These are phyloP conservation scores for Marchantia polymorpha DNA, from an alignment of 225 moss, liverwort and hornwort genomes.

Conservation along the genomic window DNA sequence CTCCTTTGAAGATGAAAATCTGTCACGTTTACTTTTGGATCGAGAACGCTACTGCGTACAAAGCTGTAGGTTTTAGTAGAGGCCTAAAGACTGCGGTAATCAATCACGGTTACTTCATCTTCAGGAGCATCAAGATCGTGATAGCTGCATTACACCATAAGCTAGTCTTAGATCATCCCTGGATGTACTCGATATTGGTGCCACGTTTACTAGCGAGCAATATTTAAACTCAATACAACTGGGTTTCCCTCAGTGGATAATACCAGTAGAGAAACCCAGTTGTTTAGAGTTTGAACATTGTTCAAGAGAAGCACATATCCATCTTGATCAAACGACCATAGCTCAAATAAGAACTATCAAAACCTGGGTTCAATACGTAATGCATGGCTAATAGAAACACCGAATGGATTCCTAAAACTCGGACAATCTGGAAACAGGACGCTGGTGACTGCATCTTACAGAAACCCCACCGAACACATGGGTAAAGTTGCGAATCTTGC, in stretches of 20 bases:
- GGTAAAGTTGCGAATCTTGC: not conserved
- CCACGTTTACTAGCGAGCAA: slow-evolving; percentile 10
- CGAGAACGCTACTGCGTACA: not conserved
- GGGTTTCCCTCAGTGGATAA: not conserved
- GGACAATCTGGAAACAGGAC: not conserved
- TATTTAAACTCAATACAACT: slow-evolving; percentile 26
- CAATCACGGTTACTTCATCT: slow-evolving; percentile 99
- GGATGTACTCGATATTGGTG: slow-evolving; percentile 4
- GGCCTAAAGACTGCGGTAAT: slow-evolving; percentile 91
- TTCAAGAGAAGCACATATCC: not conserved
- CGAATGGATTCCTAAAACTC: not conserved
- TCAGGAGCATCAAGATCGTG: slow-evolving; percentile 99
- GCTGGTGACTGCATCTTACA: slow-evolving; percentile 8
- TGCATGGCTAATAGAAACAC: not conserved
- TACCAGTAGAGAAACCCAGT: slow-evolving; percentile 16
- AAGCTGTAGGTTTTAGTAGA: not conserved
- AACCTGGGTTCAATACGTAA: not conserved
- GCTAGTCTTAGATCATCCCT: slow-evolving; percentile 23
- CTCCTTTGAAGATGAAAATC: not conserved
- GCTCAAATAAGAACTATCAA: not conserved
- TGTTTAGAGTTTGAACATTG: slow-evolving; percentile 20
- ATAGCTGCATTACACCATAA: slow-evolving; percentile 60
- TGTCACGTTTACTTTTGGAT: slow-evolving; percentile 3
- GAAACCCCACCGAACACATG: not conserved
- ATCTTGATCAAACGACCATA: slow-evolving; percentile 1